These are phyloP conservation scores for Syzygium oleosum DNA, from an alignment of 345 rosid genomes.

Conservation along the genomic window DNA sequence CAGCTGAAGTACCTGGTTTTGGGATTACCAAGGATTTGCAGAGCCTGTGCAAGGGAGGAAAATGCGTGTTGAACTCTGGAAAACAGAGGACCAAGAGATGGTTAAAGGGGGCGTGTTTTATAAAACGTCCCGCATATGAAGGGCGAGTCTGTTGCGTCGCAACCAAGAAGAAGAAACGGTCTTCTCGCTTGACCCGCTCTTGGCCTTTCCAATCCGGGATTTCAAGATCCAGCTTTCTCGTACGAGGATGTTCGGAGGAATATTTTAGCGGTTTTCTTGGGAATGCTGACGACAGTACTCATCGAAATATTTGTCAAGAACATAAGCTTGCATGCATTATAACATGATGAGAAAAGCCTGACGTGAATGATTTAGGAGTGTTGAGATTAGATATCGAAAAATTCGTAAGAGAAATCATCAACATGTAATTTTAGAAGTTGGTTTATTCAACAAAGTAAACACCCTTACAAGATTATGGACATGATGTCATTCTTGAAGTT, in stretches of 20 bases:
- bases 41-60: not conserved
- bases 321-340: not conserved
- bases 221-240: slow-evolving; percentile 4
- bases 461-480: not conserved
- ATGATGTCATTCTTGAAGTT: not conserved
- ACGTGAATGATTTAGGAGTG: not conserved
- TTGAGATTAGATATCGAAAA: not conserved
- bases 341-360: not conserved
- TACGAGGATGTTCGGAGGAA: not conserved
- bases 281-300: not conserved
- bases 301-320: not conserved
- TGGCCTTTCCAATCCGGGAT: not conserved
- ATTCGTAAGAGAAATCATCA: not conserved
- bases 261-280: not conserved
- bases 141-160: not conserved
- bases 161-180: not conserved
- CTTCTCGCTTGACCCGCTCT: not conserved
- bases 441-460: not conserved
- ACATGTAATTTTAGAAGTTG: not conserved
- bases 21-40: not conserved
- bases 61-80: not conserved
- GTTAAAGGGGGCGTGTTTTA: not conserved
- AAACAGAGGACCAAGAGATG: not conserved
- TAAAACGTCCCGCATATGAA: not conserved
- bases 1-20: not conserved